A percentile compares a stretch with the other conserved stretches of the same genome.
These are phyloP conservation scores for Pyrenochaeta sp. DNA, from an alignment of 2,329 filamentous ascomycete genomes.

Conservation along the genomic window DNA sequence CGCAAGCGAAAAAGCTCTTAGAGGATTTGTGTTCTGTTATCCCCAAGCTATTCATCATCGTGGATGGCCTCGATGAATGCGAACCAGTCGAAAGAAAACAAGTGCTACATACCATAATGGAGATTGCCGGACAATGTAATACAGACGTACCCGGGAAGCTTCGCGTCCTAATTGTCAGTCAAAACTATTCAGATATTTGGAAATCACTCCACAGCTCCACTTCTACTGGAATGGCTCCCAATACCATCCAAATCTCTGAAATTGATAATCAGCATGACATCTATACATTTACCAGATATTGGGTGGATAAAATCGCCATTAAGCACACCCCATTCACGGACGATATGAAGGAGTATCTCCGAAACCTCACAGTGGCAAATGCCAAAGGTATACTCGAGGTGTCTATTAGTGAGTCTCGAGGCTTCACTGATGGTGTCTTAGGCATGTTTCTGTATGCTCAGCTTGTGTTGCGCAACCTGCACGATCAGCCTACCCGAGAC, in stretches of 20 bases:
- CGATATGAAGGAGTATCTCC: slow-evolving; percentile 29
- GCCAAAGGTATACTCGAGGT: slow-evolving; percentile 26
- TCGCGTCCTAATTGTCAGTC: slow-evolving; percentile 36
- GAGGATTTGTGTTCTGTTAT: slow-evolving; percentile 26
- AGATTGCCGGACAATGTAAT: slow-evolving; percentile 21
- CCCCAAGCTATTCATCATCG: slow-evolving; percentile 28
- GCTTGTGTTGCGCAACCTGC: slow-evolving; percentile 32
- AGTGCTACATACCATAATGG: slow-evolving; percentile 21
- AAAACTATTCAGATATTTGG: slow-evolving; percentile 33
- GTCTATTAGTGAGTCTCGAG: background rate
- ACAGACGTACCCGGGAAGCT: slow-evolving; percentile 24
- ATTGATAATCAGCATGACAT: slow-evolving; percentile 31
- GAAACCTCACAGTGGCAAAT: slow-evolving; percentile 24
- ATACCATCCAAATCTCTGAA: slow-evolving; percentile 19
- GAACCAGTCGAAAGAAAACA: slow-evolving; percentile 31
- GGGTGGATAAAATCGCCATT: slow-evolving; percentile 22
- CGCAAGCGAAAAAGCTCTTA: slow-evolving; percentile 23
- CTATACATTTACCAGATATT: slow-evolving; percentile 16
- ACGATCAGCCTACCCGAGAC: slow-evolving; percentile 18
- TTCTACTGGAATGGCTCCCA: slow-evolving; percentile 11
- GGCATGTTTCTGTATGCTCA: slow-evolving; percentile 24
- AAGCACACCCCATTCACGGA: slow-evolving; percentile 23
- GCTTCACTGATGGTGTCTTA: background rate
- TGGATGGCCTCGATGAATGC: slow-evolving; percentile 55
- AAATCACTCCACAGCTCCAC: slow-evolving; percentile 12